Evolutionary conservation across 1,139 yeast species (phyloP).

Genomic region (Kodamaea ohmeri): DNA sequence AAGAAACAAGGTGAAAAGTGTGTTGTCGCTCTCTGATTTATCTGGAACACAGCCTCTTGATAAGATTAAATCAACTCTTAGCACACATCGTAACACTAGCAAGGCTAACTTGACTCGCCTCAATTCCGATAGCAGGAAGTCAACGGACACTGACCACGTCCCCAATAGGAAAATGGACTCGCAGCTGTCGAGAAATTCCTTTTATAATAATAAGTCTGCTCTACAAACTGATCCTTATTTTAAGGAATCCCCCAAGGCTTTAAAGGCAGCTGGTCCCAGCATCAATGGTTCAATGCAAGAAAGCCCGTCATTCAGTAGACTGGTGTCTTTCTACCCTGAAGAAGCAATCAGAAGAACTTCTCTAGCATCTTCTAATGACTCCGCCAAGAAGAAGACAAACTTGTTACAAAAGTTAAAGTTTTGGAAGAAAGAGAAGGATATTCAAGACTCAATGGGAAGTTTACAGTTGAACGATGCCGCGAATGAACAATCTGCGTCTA

Average conservation of each 20-base stretch:
- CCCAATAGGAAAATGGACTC: conserved; percentile 15
- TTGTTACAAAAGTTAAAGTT: conserved; percentile 39
- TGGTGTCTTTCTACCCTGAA: conserved; percentile 38
- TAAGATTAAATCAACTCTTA: conserved; percentile 38
- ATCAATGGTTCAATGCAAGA: neutral
- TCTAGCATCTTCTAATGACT: conserved; percentile 11
- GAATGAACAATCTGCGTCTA: conserved; percentile 9
- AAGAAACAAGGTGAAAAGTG: conserved; percentile 48
- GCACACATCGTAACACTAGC: conserved; percentile 26
- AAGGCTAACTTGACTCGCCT: conserved; percentile 12
- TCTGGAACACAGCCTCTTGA: conserved; percentile 38
- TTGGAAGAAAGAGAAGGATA: conserved; percentile 34
- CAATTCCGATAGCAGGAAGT: conserved; percentile 11
- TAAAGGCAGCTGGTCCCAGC: conserved; percentile 1
- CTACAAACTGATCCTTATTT: conserved; percentile 2
- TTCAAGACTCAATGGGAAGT: conserved; percentile 10
- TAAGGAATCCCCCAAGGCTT: conserved; percentile 1
- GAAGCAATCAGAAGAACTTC: conserved; percentile 20
- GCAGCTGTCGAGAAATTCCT: conserved; percentile 16
- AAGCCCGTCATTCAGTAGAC: conserved; percentile 15
- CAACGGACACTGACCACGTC: conserved; percentile 13
- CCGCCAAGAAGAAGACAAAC: conserved; percentile 19
- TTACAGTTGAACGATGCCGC: conserved; percentile 7
- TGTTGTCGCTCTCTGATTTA: conserved; percentile 34
- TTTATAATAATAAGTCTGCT: conserved; percentile 7